Evolutionary conservation across 2,329 filamentous ascomycete genomes (phyloP).

Genomic region (Penicillium olsonii): DNA sequence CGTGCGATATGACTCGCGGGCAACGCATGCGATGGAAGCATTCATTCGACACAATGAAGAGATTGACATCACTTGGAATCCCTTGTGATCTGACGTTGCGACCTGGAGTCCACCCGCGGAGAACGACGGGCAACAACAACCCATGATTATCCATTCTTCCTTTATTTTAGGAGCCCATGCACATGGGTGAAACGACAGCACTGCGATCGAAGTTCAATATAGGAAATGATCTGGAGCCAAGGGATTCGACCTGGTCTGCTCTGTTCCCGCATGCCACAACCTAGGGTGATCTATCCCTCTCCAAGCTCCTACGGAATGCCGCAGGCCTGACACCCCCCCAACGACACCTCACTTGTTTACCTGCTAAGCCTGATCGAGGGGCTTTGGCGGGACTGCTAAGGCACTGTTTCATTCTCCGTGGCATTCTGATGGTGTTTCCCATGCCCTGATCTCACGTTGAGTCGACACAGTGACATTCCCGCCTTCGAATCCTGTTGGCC

Average conservation of each 20-base stretch:
- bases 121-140: too few species aligned
- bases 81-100: too few species aligned
- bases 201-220: background rate
- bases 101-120: too few species aligned
- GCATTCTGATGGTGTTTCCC: slow-evolving; percentile 20
- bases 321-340: slow-evolving; percentile 10
- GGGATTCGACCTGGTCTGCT: slow-evolving; percentile 11
- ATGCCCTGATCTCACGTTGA: slow-evolving; percentile 1
- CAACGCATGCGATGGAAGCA: too few species aligned
- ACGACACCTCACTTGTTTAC: slow-evolving; percentile 16
- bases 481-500: slow-evolving; percentile 4
- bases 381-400: background rate
- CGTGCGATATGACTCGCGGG: background rate
- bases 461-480: slow-evolving; percentile 19
- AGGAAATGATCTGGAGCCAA: background rate
- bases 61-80: slow-evolving; percentile 17
- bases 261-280: slow-evolving; percentile 15
- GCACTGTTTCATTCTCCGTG: slow-evolving; percentile 20
- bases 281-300: slow-evolving; percentile 15
- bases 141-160: slow-evolving; percentile 10
- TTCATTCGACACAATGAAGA: too few species aligned
- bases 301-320: slow-evolving; percentile 16
- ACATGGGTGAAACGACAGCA: slow-evolving; percentile 3
- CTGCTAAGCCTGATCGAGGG: background rate
- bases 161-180: slow-evolving; percentile 1